Base-by-base conservation (phyloP, 1,139 yeast species). In the Trichomonascaceae sp. region DNA sequence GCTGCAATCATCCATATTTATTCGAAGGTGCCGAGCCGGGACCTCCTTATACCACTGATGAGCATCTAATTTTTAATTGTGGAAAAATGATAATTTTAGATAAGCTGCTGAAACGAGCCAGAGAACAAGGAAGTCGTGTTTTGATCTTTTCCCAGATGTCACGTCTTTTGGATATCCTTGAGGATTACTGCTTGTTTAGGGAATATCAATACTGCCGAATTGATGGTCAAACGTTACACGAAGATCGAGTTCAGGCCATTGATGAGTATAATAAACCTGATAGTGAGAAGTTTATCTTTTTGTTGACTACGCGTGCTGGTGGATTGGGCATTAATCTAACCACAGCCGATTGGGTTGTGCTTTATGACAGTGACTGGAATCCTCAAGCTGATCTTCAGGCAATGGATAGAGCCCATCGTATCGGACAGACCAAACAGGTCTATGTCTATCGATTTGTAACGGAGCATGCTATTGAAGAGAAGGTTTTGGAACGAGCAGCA, bases 1-100 rank as follows among this genome's bases (percentile, higher is more conserved):
- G 98, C 70, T 93, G 98, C 70, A 93, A 93, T 66, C 99, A 93
- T 70, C 99, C 99, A 0, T 93, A 93, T 69, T 74, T 93, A 51
- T 93, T 93, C 65, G 98, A 93, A 68, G 98, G 99, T 44, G 99
- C 99, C 0, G 99, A 93, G 69, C 98, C 98, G 0, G 99, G 99
- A 9, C 99, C 99, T 2, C 99, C 99, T 0, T 93, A 80, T 67
- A 91, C 98, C 1, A 93, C 96, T 0, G 99, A 91, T 68, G 98
- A 91, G 66, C 98, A 93, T 71, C 76, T 93, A 61, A 84, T 93
- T 10, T 84, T 69, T 69, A 93, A 93, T 67, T 79, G 96, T 12
- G 96, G 96, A 39, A 93, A 93, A 68, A 85, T 93, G 91, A 79
- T 87, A 49, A 86, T 93, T 49, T 71, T 93, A 55, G 99, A 93